Conservation (phyloP, 192 early-diverging fungal genomes). For the Spinellus fusiger region DNA sequence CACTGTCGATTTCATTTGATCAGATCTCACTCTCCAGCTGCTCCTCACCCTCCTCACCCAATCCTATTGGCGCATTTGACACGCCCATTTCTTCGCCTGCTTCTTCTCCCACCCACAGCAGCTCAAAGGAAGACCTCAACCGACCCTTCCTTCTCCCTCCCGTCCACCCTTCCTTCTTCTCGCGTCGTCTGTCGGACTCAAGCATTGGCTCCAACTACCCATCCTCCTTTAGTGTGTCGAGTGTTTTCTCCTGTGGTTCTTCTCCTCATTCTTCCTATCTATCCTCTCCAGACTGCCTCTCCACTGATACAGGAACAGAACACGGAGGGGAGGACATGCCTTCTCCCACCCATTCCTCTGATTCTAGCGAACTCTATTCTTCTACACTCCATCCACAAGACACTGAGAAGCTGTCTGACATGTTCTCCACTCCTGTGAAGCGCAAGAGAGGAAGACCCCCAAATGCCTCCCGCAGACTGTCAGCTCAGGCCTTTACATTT, state of each 20-base stretch:
- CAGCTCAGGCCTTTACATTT: slow-evolving; percentile 19
- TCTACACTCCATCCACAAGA: neutral
- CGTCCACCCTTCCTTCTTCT: neutral
- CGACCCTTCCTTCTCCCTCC: neutral
- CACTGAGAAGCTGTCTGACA: too few species aligned
- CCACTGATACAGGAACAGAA: too few species aligned
- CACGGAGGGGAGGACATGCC: too few species aligned
- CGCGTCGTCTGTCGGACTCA: neutral
- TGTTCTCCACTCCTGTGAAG: neutral
- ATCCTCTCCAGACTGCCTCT: too few species aligned
- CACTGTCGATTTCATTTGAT: slow-evolving; percentile 8
- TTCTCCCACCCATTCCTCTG: neutral
- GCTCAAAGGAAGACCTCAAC: neutral
- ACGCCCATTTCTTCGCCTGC: slow-evolving; percentile 7
- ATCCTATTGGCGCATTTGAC: neutral
- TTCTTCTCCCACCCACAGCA: neutral
- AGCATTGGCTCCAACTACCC: too few species aligned
- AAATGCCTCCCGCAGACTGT: slow-evolving; percentile 5
- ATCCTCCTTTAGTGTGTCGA: too few species aligned
- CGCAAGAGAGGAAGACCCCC: slow-evolving; percentile 25
- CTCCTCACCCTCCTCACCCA: slow-evolving; percentile 15
- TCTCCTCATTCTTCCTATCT: too few species aligned
- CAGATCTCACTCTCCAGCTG: neutral
- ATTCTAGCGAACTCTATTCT: neutral
- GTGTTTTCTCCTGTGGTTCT: too few species aligned